phyloP scores from a whole-genome alignment of 768 basidiomycete genomes.

The Hericium alpestre region DNA sequence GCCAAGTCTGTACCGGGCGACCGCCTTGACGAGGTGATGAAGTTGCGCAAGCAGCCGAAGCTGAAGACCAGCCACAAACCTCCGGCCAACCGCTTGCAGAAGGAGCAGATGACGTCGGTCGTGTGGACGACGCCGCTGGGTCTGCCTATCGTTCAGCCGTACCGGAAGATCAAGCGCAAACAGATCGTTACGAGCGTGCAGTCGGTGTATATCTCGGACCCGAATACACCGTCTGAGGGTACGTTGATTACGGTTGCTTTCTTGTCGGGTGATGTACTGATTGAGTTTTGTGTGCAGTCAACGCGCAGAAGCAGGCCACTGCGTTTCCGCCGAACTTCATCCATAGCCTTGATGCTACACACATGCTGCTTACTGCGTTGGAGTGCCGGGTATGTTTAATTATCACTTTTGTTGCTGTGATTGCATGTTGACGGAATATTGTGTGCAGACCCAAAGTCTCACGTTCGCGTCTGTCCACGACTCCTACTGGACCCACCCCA shows the following conservation, averaged over 20 bases:
- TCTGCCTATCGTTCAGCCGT: slow-evolving; percentile 92
- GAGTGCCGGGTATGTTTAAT: slow-evolving; percentile 60
- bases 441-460: slow-evolving; percentile 50
- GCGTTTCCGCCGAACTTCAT: slow-evolving; percentile 99
- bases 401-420: neutral
- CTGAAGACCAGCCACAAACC: slow-evolving; percentile 9
- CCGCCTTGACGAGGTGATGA: slow-evolving; percentile 39
- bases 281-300: slow-evolving; percentile 35
- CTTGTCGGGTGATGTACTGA: neutral
- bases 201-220: slow-evolving; percentile 84
- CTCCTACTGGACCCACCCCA: slow-evolving; percentile 98
- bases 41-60: slow-evolving; percentile 15
- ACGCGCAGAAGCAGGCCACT: slow-evolving; percentile 77
- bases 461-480: slow-evolving; percentile 96
- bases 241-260: neutral
- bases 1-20: slow-evolving; percentile 75
- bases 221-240: slow-evolving; percentile 63
- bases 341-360: slow-evolving; percentile 93
- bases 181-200: slow-evolving; percentile 81
- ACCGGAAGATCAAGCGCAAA: slow-evolving; percentile 71
- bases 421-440: slow-evolving; percentile 3
- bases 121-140: slow-evolving; percentile 97
- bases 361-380: slow-evolving; percentile 95
- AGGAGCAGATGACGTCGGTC: slow-evolving; percentile 91
- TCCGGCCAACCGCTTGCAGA: slow-evolving; percentile 38